Evolutionary conservation across 2,329 filamentous ascomycete species (phyloP).

Genomic region (Gnomoniopsis smithogilvyi): DNA sequence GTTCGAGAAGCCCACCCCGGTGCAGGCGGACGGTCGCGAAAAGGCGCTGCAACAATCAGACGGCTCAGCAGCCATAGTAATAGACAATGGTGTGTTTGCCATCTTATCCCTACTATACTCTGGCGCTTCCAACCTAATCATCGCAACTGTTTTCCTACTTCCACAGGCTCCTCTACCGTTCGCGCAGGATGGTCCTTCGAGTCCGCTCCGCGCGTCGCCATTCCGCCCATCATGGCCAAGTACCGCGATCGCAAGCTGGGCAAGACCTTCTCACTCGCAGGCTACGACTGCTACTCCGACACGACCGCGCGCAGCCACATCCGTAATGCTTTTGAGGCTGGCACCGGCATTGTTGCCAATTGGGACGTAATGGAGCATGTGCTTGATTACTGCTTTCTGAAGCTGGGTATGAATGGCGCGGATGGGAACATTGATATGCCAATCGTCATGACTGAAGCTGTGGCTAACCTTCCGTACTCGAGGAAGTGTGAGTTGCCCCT

Average conservation of each 20-base stretch:
- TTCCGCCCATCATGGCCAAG: conserved; percentile 89
- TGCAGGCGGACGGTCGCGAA: conserved; percentile 66
- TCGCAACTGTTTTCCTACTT: conserved; percentile 20
- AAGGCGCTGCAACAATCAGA: conserved; percentile 57
- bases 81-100: conserved; percentile 78
- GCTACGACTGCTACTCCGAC: conserved; percentile 90
- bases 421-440: conserved; percentile 78
- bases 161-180: conserved; percentile 75
- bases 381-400: conserved; percentile 91
- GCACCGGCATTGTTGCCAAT: conserved; percentile 88
- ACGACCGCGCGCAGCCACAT: conserved; percentile 89
- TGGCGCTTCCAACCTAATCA: not conserved
- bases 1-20: conserved; percentile 53
- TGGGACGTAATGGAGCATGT: conserved; percentile 98
- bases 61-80: conserved; percentile 77
- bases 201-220: conserved; percentile 69
- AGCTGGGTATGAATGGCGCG: conserved; percentile 77
- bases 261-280: conserved; percentile 89
- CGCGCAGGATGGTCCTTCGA: conserved; percentile 98
- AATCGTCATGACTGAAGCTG: conserved; percentile 91
- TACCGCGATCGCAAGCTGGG: conserved; percentile 93
- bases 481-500: conserved; percentile 66
- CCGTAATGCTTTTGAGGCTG: conserved; percentile 85
- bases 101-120: not conserved
- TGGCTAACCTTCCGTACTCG: conserved; percentile 87